These are phyloP conservation scores for Pulveroboletus sp. DNA, from an alignment of 768 basidiomycete species.

Conservation along the genomic window DNA sequence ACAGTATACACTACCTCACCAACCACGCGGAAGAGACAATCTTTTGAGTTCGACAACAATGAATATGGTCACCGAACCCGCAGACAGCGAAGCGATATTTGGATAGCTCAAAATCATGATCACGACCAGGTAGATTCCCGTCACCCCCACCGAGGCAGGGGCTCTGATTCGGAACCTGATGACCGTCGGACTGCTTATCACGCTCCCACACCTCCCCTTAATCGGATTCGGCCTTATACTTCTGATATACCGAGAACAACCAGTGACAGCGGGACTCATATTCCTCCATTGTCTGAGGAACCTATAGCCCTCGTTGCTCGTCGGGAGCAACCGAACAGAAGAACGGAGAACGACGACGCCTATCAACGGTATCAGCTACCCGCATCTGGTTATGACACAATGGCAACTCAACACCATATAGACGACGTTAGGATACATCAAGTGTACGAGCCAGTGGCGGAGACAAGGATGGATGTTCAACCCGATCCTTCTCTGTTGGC, in stretches of 20 bases:
- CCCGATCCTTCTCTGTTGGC: conserved; percentile 20
- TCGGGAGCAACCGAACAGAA: conserved; percentile 10
- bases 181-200: conserved; percentile 11
- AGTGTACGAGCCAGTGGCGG: conserved; percentile 9
- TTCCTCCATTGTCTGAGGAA: neutral
- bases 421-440: conserved; percentile 6
- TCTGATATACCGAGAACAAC: conserved; percentile 3
- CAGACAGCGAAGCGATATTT: conserved; percentile 20
- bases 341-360: conserved; percentile 11
- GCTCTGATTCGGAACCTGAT: conserved; percentile 8
- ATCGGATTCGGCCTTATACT: conserved; percentile 4
- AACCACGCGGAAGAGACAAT: conserved; percentile 17
- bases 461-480: conserved; percentile 10
- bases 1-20: conserved; percentile 15
- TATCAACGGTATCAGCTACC: conserved; percentile 10
- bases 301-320: neutral
- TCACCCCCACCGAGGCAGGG: conserved; percentile 11
- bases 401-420: conserved; percentile 4
- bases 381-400: neutral
- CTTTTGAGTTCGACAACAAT: conserved; percentile 17
- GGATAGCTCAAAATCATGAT: conserved; percentile 13
- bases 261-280: conserved; percentile 7
- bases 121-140: conserved; percentile 2
- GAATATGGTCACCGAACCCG: conserved; percentile 20
- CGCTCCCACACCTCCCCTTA: conserved; percentile 1